Base-by-base conservation (phyloP, 2,329 filamentous ascomycete genomes). In the Hymenoscyphus salicellus region DNA sequence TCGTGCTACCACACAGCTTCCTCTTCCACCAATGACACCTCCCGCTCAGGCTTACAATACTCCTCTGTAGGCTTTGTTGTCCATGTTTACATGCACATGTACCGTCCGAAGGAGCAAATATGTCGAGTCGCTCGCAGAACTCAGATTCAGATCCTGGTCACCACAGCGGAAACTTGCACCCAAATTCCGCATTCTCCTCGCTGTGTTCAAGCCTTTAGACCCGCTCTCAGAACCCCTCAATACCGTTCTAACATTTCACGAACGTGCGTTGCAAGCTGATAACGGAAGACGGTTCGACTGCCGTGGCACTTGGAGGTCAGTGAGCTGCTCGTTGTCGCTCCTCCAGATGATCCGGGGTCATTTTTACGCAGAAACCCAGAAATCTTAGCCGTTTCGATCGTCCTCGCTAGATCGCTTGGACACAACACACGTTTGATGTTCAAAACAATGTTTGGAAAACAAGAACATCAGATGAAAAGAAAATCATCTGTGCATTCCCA, bases 391-490 rank as follows among this genome's bases (percentile, higher is more conserved):
- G 57, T 58, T 58, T 58, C 55, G n/a, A 59, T 28, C 32, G 38
- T 16, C 23, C 56, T 46, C 62, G 43, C 33, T 41, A 30, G 26
- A 26, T 52, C 8, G 46, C 46, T 23, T 52, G 46, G 46, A 23
- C 46, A 52, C 46, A 52, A 52, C 46, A 59, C 60, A 46, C 57
- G 63, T 64, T 64, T 64, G 63, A 64, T 64, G 23, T 46, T 52
- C 63, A 23, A 58, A 64, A 60, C 62, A 63, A 60, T 33, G 17
- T 58, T 55, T 59, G n/a, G 62, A 58, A 52, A 30, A 20, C 46
- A 52, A 41, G 26, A 28, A 61, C 59, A 64, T 61, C 63, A 60
- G 63, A 64, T 52, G 57, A 64, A 52, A 49, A 10, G 14, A 33
- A n/a, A 60, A 59, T 28, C 41, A 58, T 58, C 38, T 28, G 33